Evolutionary conservation across 305 asterid species (phyloP), one percentile per base, ranked within the genome.

Genomic region (Solanum hybrid): DNA sequence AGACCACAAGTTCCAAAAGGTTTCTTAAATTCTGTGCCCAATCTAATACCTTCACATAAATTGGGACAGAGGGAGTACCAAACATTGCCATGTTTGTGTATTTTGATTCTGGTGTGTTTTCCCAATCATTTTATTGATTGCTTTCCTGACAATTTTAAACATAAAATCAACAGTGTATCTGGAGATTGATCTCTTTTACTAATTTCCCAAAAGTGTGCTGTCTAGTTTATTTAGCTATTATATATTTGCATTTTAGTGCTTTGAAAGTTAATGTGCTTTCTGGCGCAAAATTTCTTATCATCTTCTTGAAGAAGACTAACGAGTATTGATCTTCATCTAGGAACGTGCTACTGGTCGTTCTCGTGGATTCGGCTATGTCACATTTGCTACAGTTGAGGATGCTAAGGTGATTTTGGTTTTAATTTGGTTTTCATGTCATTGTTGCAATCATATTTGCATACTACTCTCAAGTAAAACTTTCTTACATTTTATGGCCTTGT

Each of bases 341-440:
- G 99, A 98, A 87, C 95, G 99, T 79, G 90, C 96, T 66, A 95
- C 98, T 88, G 99, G 99, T 19, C 97, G 98, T 73, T 98, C 99
- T 88, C 98, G 99, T 60, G 99, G 99, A 42, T 97, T 96, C 90
- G 99, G 99, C 38, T 97, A 97, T 91, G 99, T 96, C 37, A 97
- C 99, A 77, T 97, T 95, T 95, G 96, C 93, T 6, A 84, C 94
- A 10, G 93, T 79, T 45, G 98, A 94, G 91, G 99, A 96, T 94
- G 97, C 99, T 10, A 95, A 94, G 98, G 99, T 96, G 88, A 92
- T 80, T 66, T 60, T 88, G 85, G 45, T 84, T 19, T 27, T 51
- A 27, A 84, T 51, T 84, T 84, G 76, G 40, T 76, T 22, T 22
- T 29, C 40, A 86, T 86, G 71, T 86, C 78, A 75, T 60, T 89